Conservation (phyloP, 805 yeast species). For the Cyberlindnera americana region DNA sequence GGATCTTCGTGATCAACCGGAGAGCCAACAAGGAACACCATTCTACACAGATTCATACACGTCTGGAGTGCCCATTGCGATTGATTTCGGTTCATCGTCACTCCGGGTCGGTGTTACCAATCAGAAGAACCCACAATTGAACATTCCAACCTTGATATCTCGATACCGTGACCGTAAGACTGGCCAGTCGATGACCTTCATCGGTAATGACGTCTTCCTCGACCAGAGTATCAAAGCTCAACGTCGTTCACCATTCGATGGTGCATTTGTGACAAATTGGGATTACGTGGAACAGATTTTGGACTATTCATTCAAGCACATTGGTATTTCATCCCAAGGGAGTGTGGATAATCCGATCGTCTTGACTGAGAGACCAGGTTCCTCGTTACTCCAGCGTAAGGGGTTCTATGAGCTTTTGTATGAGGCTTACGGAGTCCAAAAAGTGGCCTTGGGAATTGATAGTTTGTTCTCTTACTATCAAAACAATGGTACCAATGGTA, state of each 20-base stretch:
- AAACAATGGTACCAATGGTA: constrained; percentile 56
- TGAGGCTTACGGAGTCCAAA: constrained; percentile 76
- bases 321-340: constrained; percentile 53
- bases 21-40: constrained; percentile 37
- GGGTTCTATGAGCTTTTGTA: constrained; percentile 79
- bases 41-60: constrained; percentile 43
- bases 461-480: constrained; percentile 72
- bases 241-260: constrained; percentile 81
- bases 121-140: constrained; percentile 46
- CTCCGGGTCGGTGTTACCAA: constrained; percentile 59
- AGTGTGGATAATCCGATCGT: constrained; percentile 77
- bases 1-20: constrained; percentile 22
- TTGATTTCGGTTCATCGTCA: constrained; percentile 75
- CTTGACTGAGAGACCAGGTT: constrained; percentile 73
- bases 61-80: constrained; percentile 69
- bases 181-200: constrained; percentile 57
- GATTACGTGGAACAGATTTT: constrained; percentile 78
- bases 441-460: constrained; percentile 79
- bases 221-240: constrained; percentile 69
- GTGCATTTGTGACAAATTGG: constrained; percentile 87
- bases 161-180: constrained; percentile 75
- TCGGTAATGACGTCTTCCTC: constrained; percentile 77
- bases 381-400: constrained; percentile 65
- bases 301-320: constrained; percentile 78
- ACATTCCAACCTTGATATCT: constrained; percentile 67